Conservation (phyloP, 139 green algal species). For the Yamagishiella unicocca region DNA sequence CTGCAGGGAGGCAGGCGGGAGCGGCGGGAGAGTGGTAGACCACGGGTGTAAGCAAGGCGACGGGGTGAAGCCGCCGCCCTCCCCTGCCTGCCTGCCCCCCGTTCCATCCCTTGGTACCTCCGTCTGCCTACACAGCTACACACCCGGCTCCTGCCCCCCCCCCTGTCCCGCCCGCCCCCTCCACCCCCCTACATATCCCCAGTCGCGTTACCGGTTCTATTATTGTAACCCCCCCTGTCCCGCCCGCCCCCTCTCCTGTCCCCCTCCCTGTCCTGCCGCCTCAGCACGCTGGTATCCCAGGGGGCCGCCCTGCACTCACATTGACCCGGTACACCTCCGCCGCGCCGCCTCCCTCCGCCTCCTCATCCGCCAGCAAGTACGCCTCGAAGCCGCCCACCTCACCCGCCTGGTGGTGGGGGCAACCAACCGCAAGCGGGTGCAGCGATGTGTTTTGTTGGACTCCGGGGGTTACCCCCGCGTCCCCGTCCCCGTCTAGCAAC, state of each 20-base stretch:
- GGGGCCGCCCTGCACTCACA: neutral
- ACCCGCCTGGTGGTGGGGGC: neutral
- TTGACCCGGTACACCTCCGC: slow-evolving; percentile 77
- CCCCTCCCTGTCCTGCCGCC: neutral
- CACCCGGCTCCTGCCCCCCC: neutral
- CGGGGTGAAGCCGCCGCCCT: neutral
- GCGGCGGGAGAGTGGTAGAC: neutral
- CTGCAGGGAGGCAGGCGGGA: neutral
- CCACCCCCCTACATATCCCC: neutral
- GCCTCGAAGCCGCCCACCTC: slow-evolving; percentile 90
- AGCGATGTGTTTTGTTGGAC: no score
- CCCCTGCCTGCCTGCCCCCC: no score
- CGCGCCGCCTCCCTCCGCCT: slow-evolving; percentile 64
- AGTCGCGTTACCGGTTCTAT: neutral
- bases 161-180: neutral
- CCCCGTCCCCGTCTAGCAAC: no score
- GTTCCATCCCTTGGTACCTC: neutral
- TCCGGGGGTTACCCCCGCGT: no score
- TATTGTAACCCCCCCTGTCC: neutral
- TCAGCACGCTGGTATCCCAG: neutral
- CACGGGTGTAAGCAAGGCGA: neutral
- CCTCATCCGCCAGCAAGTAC: slow-evolving; percentile 87
- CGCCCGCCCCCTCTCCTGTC: neutral
- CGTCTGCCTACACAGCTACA: neutral
- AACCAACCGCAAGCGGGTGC: no score